Percentiles rank a stretch among this genome's conserved stretches.
Evolutionary conservation across 257 asterid species (phyloP).

Genomic region (Solanum rostratum): DNA sequence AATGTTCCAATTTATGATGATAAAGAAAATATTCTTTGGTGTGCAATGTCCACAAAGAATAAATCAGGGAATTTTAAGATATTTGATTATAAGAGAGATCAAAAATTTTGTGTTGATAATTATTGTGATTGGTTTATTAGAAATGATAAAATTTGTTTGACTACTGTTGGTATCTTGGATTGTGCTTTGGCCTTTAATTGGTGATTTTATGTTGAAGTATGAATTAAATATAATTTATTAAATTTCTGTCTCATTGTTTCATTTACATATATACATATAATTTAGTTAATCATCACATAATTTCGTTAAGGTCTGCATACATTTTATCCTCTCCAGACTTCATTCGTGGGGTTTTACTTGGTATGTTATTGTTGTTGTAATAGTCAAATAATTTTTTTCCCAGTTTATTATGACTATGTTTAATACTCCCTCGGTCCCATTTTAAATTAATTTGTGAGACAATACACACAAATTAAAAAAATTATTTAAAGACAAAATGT

Average conservation of each 20-base stretch:
- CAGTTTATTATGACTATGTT: too few relatives aligned
- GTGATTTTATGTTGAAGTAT: background rate
- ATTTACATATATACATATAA: background rate
- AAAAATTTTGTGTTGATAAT: background rate
- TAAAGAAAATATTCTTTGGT: background rate
- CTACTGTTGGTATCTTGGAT: background rate
- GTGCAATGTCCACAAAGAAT: background rate
- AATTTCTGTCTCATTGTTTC: background rate
- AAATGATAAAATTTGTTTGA: background rate
- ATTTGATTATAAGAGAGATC: background rate
- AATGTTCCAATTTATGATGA: background rate
- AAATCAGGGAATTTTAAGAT: background rate
- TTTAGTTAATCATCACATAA: background rate
- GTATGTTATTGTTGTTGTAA: too few relatives aligned
- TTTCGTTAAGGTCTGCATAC: rapidly evolving
- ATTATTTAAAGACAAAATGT: too few relatives aligned
- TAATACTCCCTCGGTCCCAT: too few relatives aligned
- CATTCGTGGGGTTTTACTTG: too few relatives aligned
- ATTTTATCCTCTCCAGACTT: rapidly evolving
- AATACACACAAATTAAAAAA: too few relatives aligned
- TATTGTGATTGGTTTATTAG: background rate
- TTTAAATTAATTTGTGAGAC: too few relatives aligned
- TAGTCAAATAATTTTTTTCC: too few relatives aligned
- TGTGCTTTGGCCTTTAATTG: background rate
- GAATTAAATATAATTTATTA: background rate